A percentile compares a stretch with the other conserved stretches of the same genome.
These are phyloP conservation scores for Alliaria petiolata DNA, from an alignment of 345 rosid genomes.

Conservation along the genomic window DNA sequence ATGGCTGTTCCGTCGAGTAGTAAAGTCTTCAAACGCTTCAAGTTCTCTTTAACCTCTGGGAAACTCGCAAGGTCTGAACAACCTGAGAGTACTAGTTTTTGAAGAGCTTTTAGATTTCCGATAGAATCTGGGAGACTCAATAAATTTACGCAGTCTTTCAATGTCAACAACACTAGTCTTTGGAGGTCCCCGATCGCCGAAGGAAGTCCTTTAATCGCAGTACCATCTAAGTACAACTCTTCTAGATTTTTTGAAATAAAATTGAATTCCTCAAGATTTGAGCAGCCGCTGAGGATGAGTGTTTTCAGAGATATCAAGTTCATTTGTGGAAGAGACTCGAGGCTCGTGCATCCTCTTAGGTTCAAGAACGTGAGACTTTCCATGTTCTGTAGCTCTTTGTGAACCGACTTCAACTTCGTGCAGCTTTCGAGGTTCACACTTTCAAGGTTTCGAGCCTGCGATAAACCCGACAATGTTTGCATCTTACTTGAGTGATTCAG, in stretches of 20 bases:
- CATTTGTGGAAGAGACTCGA: neutral
- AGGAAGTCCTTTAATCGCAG: slow-evolving; percentile 17
- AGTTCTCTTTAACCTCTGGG: neutral
- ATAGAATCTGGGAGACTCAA: neutral
- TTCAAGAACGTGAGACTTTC: slow-evolving; percentile 15
- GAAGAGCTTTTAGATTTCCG: slow-evolving; percentile 9
- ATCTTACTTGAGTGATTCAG: slow-evolving; percentile 16
- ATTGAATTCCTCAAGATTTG: slow-evolving; percentile 2
- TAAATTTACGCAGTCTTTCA: neutral
- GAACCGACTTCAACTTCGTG: neutral
- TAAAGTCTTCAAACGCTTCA: slow-evolving; percentile 17
- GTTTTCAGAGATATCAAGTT: neutral
- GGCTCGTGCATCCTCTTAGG: slow-evolving; percentile 16
- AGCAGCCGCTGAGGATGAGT: slow-evolving; percentile 24
- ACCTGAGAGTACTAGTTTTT: slow-evolving; percentile 13
- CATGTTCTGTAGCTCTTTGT: slow-evolving; percentile 1
- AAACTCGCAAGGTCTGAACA: neutral
- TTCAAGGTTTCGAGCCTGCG: slow-evolving; percentile 19
- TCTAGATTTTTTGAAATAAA: neutral
- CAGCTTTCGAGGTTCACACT: slow-evolving; percentile 21
- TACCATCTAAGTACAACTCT: slow-evolving; percentile 10
- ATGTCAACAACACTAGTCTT: neutral
- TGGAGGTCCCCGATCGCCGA: neutral
- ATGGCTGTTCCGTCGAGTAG: slow-evolving; percentile 17
- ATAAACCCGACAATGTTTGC: slow-evolving; percentile 14